Conservation (phyloP, 208 protist species). For the Wallacemonas rigidus region DNA sequence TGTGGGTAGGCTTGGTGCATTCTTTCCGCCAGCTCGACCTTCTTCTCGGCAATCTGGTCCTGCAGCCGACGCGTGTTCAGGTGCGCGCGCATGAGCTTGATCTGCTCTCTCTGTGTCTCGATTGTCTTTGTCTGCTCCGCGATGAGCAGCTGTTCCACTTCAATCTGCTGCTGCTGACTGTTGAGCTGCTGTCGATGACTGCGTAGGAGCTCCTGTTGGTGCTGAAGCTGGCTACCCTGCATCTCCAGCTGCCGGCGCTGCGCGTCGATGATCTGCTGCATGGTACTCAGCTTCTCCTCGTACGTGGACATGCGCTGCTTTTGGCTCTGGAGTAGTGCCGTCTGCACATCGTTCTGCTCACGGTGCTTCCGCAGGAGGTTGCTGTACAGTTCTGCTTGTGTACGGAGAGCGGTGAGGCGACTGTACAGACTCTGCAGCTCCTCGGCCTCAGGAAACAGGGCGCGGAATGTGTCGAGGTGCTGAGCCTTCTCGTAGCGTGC, state of each 20-base stretch:
- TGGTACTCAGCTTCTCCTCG: slow-evolving; percentile 79
- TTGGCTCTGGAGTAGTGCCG: slow-evolving; percentile 74
- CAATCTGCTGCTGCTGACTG: slow-evolving; percentile 65
- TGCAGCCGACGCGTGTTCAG: slow-evolving; percentile 27
- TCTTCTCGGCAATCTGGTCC: slow-evolving; percentile 30
- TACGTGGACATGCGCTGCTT: slow-evolving; percentile 79
- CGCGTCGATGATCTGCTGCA: slow-evolving; percentile 86
- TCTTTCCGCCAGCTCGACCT: slow-evolving; percentile 29
- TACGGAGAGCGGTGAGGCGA: slow-evolving; percentile 70
- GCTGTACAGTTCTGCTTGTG: slow-evolving; percentile 79
- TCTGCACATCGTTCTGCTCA: slow-evolving; percentile 88
- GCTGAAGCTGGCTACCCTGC: slow-evolving; percentile 49
- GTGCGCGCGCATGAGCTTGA: slow-evolving; percentile 61
- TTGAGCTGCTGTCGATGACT: slow-evolving; percentile 50
- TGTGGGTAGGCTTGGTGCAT: slow-evolving; percentile 17
- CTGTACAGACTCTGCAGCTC: slow-evolving; percentile 77
- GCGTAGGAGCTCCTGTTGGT: slow-evolving; percentile 49
- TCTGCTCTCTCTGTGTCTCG: slow-evolving; percentile 64
- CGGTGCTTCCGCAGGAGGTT: slow-evolving; percentile 82
- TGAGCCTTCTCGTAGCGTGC: slow-evolving; percentile 62
- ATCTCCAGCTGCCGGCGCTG: slow-evolving; percentile 64
- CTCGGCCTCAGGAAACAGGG: slow-evolving; percentile 78
- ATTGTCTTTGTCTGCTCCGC: slow-evolving; percentile 75
- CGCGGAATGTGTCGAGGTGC: slow-evolving; percentile 61
- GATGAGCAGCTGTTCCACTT: slow-evolving; percentile 70